Evolutionary conservation across 192 early-diverging fungal species (phyloP).

Genomic region (Coemansia erecta): DNA sequence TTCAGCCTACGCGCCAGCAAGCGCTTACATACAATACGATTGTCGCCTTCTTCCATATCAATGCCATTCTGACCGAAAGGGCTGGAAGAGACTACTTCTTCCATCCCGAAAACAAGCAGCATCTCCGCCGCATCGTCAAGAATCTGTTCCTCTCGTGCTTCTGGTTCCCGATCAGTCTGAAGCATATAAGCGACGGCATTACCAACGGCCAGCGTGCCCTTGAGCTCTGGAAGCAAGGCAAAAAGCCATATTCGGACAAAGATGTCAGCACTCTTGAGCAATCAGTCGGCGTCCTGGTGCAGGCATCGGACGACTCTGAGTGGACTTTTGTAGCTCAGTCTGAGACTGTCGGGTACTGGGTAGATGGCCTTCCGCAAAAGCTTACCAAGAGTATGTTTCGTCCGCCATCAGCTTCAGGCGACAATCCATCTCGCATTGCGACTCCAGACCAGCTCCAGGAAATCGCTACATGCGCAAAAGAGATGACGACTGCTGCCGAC

Average conservation of each 20-base stretch:
- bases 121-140: slow-evolving; percentile 57
- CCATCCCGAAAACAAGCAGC: slow-evolving; percentile 58
- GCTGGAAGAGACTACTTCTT: slow-evolving; percentile 74
- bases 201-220: slow-evolving; percentile 32
- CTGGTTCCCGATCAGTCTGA: slow-evolving; percentile 59
- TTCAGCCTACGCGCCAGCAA: slow-evolving; percentile 36
- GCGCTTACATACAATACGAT: slow-evolving; percentile 43
- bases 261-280: slow-evolving; percentile 28
- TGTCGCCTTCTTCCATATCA: slow-evolving; percentile 66
- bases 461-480: slow-evolving; percentile 9
- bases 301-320: slow-evolving; percentile 21
- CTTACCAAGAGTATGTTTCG: slow-evolving; percentile 8
- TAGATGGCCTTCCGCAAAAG: slow-evolving; percentile 19
- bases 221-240: slow-evolving; percentile 34
- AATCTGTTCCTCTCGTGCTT: slow-evolving; percentile 66
- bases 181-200: slow-evolving; percentile 38
- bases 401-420: not conserved
- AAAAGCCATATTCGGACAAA: slow-evolving; percentile 29
- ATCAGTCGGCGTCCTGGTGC: slow-evolving; percentile 28
- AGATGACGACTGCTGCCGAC: slow-evolving; percentile 16
- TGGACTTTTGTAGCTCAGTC: slow-evolving; percentile 27
- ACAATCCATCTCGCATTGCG: slow-evolving; percentile 5
- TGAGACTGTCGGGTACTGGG: slow-evolving; percentile 28
- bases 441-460: slow-evolving; percentile 25
- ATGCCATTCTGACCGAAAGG: slow-evolving; percentile 63